These are phyloP conservation scores for Danielozyma ontarioensis DNA, from an alignment of 805 yeast species.

Conservation along the genomic window DNA sequence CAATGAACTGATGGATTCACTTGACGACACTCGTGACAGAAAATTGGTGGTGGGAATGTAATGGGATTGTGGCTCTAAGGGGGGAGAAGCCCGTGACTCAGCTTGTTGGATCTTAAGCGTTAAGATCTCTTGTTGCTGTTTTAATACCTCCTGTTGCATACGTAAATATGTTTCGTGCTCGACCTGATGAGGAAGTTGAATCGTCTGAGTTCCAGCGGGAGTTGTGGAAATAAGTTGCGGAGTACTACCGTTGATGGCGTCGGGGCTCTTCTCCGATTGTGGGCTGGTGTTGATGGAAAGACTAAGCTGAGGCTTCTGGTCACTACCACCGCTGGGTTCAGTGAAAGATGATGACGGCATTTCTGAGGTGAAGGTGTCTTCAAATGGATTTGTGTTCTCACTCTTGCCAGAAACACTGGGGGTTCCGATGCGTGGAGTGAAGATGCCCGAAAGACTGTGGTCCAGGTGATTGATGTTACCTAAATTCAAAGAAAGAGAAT, in stretches of 20 bases:
- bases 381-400: constrained; percentile 34
- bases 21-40: constrained; percentile 6
- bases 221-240: constrained; percentile 1
- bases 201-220: constrained; percentile 1
- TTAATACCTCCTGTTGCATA: constrained; percentile 32
- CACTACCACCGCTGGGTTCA: constrained; percentile 3
- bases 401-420: constrained; percentile 20
- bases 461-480: constrained; percentile 1
- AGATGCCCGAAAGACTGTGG: constrained; percentile 27
- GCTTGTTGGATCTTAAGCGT: constrained; percentile 9
- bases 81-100: neutral
- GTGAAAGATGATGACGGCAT: too few relatives aligned
- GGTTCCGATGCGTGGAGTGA: constrained; percentile 32
- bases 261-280: neutral
- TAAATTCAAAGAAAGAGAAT: neutral
- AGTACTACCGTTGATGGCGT: neutral
- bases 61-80: constrained; percentile 3
- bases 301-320: constrained; percentile 4
- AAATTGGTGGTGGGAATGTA: constrained; percentile 2
- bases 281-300: constrained; percentile 4
- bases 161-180: constrained; percentile 33
- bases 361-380: constrained; percentile 24
- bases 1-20: constrained; percentile 7
- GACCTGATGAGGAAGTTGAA: constrained; percentile 10
- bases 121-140: constrained; percentile 31